Evolutionary conservation across 345 rosid species (phyloP), one percentile per base, ranked within the genome.

Genomic region (Cardamine occulta): DNA sequence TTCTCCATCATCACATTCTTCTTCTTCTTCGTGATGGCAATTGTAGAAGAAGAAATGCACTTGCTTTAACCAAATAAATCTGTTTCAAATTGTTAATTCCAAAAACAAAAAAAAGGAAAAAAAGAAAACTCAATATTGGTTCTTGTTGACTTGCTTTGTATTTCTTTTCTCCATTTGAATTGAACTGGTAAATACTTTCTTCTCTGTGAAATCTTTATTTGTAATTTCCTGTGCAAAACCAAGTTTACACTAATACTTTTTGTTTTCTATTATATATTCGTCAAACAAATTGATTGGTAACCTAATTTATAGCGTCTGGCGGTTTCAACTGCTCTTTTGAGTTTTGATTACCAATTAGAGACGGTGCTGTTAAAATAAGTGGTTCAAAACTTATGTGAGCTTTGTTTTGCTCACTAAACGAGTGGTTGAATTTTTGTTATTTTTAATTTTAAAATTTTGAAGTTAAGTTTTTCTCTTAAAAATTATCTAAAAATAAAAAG

Each of bases 41-140:
- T 7, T 29, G 35, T 51, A 13, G 72, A 67, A 55, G 74, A 64
- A 64, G 67, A 77, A 15, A 4, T 49, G 48, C 63, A 58, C 17
- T 64, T 49, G 29, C 68, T 72, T 77, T 72, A 48, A 65, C 73
- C 39, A 26, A 77, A 77, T 65, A 72, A 77, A 63, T 61, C 66
- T 56, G 44, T 57, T 77, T 48, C 51, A 31, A 59, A 40, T 58
- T 72, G 51, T 66, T 32, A 18, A 66, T 66, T 56, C 15, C n/a
- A 29, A 47, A 60, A 8, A 31, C 1, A 8, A 73, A 56, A 4
- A 5, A 48, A 42, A 18, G 2, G 10, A 4, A 24, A 0, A 47
- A n/a, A 35, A 5, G n/a, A 45, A 47, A 39, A 47, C 47, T 28
- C 48, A 53, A 3, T 37, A 28, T 56, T 62, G 7, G 68, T 69